Evolutionary conservation across 495 filamentous ascomycete species (phyloP), one percentile per base, ranked within the genome.

Genomic region (Usnea hakonensis): DNA sequence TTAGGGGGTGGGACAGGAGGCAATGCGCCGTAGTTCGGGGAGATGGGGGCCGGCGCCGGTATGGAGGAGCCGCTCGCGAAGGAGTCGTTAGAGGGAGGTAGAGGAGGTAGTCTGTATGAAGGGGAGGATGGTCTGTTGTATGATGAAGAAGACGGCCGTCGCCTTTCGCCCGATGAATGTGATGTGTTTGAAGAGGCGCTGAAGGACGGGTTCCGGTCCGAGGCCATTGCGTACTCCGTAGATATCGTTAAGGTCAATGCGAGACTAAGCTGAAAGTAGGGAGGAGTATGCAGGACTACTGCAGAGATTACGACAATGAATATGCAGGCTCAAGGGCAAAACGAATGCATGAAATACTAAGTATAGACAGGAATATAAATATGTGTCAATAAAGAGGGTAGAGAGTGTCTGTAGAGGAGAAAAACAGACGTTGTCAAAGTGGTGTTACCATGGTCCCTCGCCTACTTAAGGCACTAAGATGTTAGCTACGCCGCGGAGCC

Each of bases 1-100:
- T 50, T 62, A 21, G 62, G 57, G 28, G 66, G 60, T 21, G 63
- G 63, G 10, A 67, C 46, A 19, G 58, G 58, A 36, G 62, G 58
- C 23, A 65, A 43, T 43, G 61, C 48, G 48, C 26, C 48, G 28
- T 30, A 52, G 28, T 52, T 52, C 19, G 50, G 59, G 19, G 48
- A 44, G 26, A 46, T 36, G 21, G 57, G 43, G 23, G 58, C 26
- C 30, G 65, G 62, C 26, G 65, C 54, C 5, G 58, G 58, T 28
- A 62, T 65, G 2, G 58, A 62, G 32, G 62, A 62, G 19, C 62
- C 65, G 19, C 28, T n/a, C 0, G 55, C 38, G 43, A 67, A 38
- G 43, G 65, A 67, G 2, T 43, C 63, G 0, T 58, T 21, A 0
- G 62, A 62, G 9, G 48, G 58, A 21, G 65, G 63, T 11, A 67